Base-by-base conservation (phyloP, 306 rosid genomes). In the Urtica urens region DNA sequence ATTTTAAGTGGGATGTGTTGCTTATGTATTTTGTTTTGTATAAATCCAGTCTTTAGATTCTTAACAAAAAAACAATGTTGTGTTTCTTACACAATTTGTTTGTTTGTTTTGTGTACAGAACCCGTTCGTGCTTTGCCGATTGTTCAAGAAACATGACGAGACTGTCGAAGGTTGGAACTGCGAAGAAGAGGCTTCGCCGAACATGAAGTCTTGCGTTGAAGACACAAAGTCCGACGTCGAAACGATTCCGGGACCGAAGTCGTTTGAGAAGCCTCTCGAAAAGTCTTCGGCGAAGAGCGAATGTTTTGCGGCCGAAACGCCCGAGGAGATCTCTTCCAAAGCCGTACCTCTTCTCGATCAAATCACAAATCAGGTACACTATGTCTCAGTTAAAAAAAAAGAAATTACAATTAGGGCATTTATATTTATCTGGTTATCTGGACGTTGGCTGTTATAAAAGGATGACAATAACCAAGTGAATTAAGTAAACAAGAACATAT, bases 121-220 rank as follows among this genome's bases (percentile, higher is more conserved):
- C 66, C 40, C 95, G 5, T 90, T 72, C 71, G 97, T 90, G 34
- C 77, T 90, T 26, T 84, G 93, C 53, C 95, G 97, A 0, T 73
- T 90, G 23, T 90, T 90, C 66, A 90, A 68, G 66, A 90, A 84
- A 45, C 72, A 81, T 0, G 93, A 90, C 15, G 94, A 74, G 54
- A 88, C 59, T 63, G 20, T 84, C 23, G 90, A 80, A 50, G 63
- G 8, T 59, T 70, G 68, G 2, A 67, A 62, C 45, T 34, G 69
- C 23, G 83, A 72, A 38, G 95, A 81, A 44, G 54, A 23, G 44
- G 78, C 93, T 17, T 62, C 80, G 52, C 68, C 79, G 20, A 22
- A 54, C n/a, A 40, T 64, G 35, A 67, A 60, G 35, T 73, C 62
- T 49, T 78, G 90, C 48, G 75, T 74, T 2, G 86, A 62, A 46